Evolutionary conservation across 192 early-diverging fungal species (phyloP), one percentile per base, ranked within the genome.

Genomic region (Podila clonocystis): DNA sequence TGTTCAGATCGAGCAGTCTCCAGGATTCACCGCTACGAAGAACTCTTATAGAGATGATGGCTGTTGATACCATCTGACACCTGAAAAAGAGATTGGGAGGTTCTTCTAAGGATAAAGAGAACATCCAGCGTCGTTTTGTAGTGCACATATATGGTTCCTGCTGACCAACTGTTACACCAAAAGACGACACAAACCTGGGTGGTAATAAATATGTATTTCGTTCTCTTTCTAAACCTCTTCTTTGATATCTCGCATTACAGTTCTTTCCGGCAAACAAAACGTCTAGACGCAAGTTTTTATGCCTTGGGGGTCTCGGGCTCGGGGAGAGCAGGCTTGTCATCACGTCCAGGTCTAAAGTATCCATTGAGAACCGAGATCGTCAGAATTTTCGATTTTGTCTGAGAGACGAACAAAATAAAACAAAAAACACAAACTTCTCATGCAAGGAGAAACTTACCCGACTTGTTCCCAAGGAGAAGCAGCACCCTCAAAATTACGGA

Each of bases 401-500:
- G 2, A 34, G 8, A 0, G n/a, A 29, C 4, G 3, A 20, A 31
- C 9, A 33, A 19, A 28, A 15, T 20, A 62, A 33, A 33, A 62
- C 24, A 62, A 15, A 62, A 20, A 29, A 4, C 60, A 62, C 28
- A 38, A 38, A 34, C 36, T 29, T 33, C 4, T 3, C 38, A 26
- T n/a, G 26, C 48, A 62, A 9, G 29, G 29, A 30, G 1, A 26
- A 26, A 60, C 77, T 41, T 69, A 80, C 77, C 93, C 93, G 38
- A 88, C 91, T 78, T 94, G 93, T 82, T 93, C 97, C 98, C 98
- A 99, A 22, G 98, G 96, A 64, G 95, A 95, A 67, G 93, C 90
- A 82, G 95, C 95, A 9, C 87, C 85, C 65, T 99, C 98, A 88
- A 97, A 98, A 87, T 95, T 94, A 69, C 98, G 89, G 89, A 98